Evolutionary conservation across 441 rosid genomes (phyloP), one percentile per base, ranked within the genome.

Genomic region (Kokia cookei): DNA sequence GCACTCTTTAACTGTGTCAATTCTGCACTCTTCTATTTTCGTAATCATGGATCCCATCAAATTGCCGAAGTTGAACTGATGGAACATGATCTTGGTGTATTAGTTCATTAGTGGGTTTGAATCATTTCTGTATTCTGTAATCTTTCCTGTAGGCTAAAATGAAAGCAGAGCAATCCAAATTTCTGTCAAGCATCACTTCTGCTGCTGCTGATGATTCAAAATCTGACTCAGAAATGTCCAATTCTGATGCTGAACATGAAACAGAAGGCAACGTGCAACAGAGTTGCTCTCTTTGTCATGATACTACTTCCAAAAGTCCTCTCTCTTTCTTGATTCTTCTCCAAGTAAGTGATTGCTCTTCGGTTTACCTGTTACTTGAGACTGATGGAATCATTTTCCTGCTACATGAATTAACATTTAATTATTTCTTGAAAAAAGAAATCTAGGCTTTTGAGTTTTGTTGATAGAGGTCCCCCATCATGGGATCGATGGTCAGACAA

Each of bases 151-250:
- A 96, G 98, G 98, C 82, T 79, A 96, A 93, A 89, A 96, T 96
- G 98, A 94, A 84, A 87, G 98, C 95, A 54, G 99, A 91, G 82
- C 99, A 96, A 79, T 85, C 92, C 29, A 94, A 96, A 78, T 96
- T 96, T 81, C 84, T 94, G 84, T 90, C 90, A 24, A 85, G 85
- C 85, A 76, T 91, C 63, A 76, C 81, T 79, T 75, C 97, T 29
- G 68, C 79, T 73, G 62, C 43, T 17, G 90, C 76, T 77, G 93
- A 87, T 72, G 82, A 78, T 82, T 74, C 83, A 71, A 76, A 81
- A 66, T 83, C 88, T 76, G 88, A 76, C 59, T 61, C 78, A 65
- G 92, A 90, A 80, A 90, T 76, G 72, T 72, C 76, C 71, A 82
- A 77, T 69, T 79, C 85, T 69, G 90, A 82, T 15, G 75, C 77